phyloP scores from a whole-genome alignment of 495 filamentous ascomycete genomes.

The Talaromyces stipitatus region DNA sequence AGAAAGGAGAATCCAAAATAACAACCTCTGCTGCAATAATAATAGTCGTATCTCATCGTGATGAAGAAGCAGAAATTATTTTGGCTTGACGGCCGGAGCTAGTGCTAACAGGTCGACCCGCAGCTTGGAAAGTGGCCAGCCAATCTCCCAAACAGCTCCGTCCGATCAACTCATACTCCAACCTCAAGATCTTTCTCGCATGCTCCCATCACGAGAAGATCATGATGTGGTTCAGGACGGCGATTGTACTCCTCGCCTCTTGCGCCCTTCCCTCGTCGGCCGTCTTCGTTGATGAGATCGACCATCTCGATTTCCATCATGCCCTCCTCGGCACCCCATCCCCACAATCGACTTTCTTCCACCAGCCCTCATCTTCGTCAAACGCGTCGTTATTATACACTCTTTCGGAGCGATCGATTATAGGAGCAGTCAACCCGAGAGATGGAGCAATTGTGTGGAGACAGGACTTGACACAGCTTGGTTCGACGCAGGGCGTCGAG shows the following conservation, averaged over 20 bases:
- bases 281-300: slow-evolving; percentile 86
- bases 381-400: slow-evolving; percentile 90
- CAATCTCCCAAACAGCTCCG: slow-evolving; percentile 49
- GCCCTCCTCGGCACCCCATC: slow-evolving; percentile 77
- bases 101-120: slow-evolving; percentile 14
- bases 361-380: slow-evolving; percentile 69
- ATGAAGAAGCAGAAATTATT: too few species aligned
- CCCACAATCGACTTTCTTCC: slow-evolving; percentile 85
- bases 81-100: background rate
- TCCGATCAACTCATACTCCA: background rate
- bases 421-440: slow-evolving; percentile 85
- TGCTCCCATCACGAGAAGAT: slow-evolving; percentile 20
- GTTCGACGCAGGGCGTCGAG: slow-evolving; percentile 19
- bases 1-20: too few species aligned
- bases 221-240: slow-evolving; percentile 40
- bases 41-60: too few species aligned
- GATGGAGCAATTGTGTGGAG: slow-evolving; percentile 83
- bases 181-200: slow-evolving; percentile 15
- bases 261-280: slow-evolving; percentile 42
- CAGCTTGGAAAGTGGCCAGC: slow-evolving; percentile 29
- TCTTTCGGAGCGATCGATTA: slow-evolving; percentile 66
- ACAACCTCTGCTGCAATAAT: too few species aligned
- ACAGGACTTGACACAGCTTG: slow-evolving; percentile 51
- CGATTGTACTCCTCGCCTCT: slow-evolving; percentile 29
- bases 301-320: slow-evolving; percentile 88